phyloP scores from a whole-genome alignment of 192 early-diverging fungal species.

The Podila minutissima region DNA sequence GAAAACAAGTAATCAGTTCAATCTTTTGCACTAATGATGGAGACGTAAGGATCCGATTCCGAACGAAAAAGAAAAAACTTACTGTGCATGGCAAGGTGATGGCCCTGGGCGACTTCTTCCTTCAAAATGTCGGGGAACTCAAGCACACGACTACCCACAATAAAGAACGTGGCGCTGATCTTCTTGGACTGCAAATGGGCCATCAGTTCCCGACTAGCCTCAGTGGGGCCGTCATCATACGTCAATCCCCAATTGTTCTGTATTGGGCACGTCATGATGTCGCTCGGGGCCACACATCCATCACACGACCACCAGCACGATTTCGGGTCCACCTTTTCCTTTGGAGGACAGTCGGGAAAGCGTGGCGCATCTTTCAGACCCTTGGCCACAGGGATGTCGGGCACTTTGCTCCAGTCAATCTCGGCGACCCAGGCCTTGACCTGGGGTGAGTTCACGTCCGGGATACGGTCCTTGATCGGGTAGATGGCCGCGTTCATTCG shows the following conservation, averaged over 20 bases:
- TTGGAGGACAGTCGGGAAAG: slow-evolving; percentile 39
- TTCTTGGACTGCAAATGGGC: slow-evolving; percentile 38
- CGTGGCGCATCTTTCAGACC: slow-evolving; percentile 27
- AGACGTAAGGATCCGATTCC: neutral
- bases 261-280: slow-evolving; percentile 53
- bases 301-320: slow-evolving; percentile 60
- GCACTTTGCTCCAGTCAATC: slow-evolving; percentile 47
- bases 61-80: slow-evolving; percentile 3
- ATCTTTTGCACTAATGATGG: neutral
- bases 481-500: slow-evolving; percentile 17
- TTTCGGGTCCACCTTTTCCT: slow-evolving; percentile 9
- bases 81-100: slow-evolving; percentile 67
- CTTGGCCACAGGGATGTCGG: slow-evolving; percentile 40
- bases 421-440: slow-evolving; percentile 39
- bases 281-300: slow-evolving; percentile 38
- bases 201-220: slow-evolving; percentile 40
- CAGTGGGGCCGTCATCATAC: slow-evolving; percentile 59
- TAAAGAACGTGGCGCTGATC: slow-evolving; percentile 53
- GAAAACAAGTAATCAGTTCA: too few relatives aligned
- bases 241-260: slow-evolving; percentile 56
- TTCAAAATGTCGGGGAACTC: slow-evolving; percentile 57
- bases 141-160: slow-evolving; percentile 59
- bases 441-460: slow-evolving; percentile 46
- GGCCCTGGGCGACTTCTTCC: slow-evolving; percentile 42
- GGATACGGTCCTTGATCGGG: slow-evolving; percentile 38